A percentile compares a stretch with the other conserved stretches of the same genome.
These are phyloP conservation scores for Epicoccum nigrum DNA, from an alignment of 2,329 filamentous ascomycete genomes.

Conservation along the genomic window DNA sequence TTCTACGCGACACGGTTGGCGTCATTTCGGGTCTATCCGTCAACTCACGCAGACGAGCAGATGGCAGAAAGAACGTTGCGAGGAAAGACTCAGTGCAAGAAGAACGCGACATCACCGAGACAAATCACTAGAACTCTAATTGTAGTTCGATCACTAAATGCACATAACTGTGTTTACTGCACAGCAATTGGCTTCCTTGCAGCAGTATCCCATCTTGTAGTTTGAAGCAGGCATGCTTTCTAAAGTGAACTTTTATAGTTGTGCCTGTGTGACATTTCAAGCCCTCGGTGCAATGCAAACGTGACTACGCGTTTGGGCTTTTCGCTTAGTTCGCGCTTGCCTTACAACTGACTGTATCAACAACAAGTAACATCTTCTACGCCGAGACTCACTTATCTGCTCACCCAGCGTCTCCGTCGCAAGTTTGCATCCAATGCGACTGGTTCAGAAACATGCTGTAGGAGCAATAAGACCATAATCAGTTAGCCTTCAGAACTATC, in stretches of 20 bases:
- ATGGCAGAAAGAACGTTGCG: conserved; percentile 26
- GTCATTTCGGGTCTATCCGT: conserved; percentile 33
- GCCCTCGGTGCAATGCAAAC: conserved; percentile 16
- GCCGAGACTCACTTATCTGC: neutral
- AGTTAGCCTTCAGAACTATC: neutral
- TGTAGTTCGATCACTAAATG: neutral
- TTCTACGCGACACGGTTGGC: conserved; percentile 34
- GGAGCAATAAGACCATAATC: neutral
- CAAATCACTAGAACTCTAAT: conserved; percentile 16
- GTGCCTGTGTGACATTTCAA: neutral
- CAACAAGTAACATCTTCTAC: conserved; percentile 7
- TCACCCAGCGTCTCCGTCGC: neutral
- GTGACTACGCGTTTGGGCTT: conserved; percentile 27
- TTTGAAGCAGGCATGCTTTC: too few relatives aligned
- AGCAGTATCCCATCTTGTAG: too few relatives aligned
- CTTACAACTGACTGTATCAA: conserved; percentile 17
- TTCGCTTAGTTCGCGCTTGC: conserved; percentile 26
- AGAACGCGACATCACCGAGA: conserved; percentile 17
- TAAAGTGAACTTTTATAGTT: neutral
- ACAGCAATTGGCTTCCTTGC: neutral
- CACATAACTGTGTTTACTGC: neutral
- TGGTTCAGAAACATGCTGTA: neutral
- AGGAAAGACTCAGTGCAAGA: conserved; percentile 23
- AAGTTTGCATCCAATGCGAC: neutral
- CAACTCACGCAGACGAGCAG: conserved; percentile 22